Conservation (phyloP, 2,329 filamentous ascomycete genomes). For the Trichoderma endophyticum region DNA sequence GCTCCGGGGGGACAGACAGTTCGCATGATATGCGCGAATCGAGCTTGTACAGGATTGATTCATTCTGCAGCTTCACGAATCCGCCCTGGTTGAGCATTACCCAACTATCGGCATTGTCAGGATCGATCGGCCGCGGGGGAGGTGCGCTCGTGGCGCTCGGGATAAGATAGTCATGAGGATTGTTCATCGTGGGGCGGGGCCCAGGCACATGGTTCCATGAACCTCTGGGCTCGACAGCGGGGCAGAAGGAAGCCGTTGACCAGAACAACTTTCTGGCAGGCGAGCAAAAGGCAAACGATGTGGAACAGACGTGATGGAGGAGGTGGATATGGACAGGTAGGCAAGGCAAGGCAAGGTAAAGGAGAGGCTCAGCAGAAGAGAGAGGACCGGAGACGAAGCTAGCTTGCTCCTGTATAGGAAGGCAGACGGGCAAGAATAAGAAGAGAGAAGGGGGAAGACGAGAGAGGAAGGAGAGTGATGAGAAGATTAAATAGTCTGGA, state of each 20-base stretch:
- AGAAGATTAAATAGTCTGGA: constrained; percentile 11
- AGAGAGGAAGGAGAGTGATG: neutral
- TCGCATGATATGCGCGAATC: constrained; percentile 75
- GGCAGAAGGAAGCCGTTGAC: constrained; percentile 22
- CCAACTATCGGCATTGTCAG: constrained; percentile 66
- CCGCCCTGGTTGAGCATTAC: constrained; percentile 82
- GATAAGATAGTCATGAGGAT: constrained; percentile 42
- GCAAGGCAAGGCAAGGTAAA: neutral
- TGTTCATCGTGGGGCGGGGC: constrained; percentile 38
- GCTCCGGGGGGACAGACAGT: constrained; percentile 66
- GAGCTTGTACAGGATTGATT: constrained; percentile 77
- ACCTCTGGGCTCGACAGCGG: constrained; percentile 17
- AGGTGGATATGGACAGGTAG: neutral
- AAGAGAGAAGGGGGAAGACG: constrained; percentile 1
- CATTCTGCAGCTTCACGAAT: constrained; percentile 81
- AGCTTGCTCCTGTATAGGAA: neutral
- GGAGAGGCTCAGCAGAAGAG: neutral
- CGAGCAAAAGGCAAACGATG: constrained; percentile 22
- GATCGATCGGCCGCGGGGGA: constrained; percentile 38
- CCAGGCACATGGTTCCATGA: constrained; percentile 34
- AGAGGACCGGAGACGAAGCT: neutral
- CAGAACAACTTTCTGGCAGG: constrained; percentile 20
- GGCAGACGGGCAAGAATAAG: neutral
- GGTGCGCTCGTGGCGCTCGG: constrained; percentile 35
- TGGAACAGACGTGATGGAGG: neutral